Percentiles rank a stretch among this genome's conserved stretches.
These are phyloP conservation scores for Collybiopsis luxurians DNA, from an alignment of 768 basidiomycete species.

Conservation along the genomic window DNA sequence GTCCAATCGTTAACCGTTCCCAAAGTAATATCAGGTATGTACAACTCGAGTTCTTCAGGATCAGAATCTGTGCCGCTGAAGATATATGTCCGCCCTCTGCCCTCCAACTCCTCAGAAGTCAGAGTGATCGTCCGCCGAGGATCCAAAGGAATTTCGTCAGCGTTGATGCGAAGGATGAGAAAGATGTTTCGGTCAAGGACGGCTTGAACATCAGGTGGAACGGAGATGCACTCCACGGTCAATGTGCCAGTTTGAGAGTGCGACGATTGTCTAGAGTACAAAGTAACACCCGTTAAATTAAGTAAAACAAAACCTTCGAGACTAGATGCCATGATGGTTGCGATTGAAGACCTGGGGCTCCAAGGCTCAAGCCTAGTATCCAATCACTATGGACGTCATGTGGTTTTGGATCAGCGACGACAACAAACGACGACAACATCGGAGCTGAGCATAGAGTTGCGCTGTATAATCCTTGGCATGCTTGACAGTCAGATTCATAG, in stretches of 20 bases:
- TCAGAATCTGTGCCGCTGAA: slow-evolving; percentile 39
- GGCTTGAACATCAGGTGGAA: slow-evolving; percentile 25
- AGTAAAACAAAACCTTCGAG: slow-evolving; percentile 55
- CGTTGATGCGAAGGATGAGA: slow-evolving; percentile 58
- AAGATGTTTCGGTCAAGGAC: slow-evolving; percentile 54
- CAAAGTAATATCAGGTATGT: slow-evolving; percentile 26
- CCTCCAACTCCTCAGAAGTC: slow-evolving; percentile 22
- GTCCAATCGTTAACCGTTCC: too few relatives aligned
- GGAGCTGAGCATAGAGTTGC: too few relatives aligned
- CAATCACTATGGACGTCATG: too few relatives aligned
- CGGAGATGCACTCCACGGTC: slow-evolving; percentile 62
- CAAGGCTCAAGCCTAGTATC: too few relatives aligned
- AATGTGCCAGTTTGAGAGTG: slow-evolving; percentile 39
- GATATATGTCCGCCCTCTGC: slow-evolving; percentile 38
- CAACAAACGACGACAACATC: too few relatives aligned
- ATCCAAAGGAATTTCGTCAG: slow-evolving; percentile 58
- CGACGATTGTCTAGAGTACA: slow-evolving; percentile 29
- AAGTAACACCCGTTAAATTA: slow-evolving; percentile 44
- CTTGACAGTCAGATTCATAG: too few relatives aligned
- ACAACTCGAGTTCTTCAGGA: slow-evolving; percentile 35
- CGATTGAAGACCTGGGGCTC: background rate
- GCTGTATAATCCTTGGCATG: too few relatives aligned
- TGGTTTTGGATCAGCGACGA: too few relatives aligned
- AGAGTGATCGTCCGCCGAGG: slow-evolving; percentile 48
- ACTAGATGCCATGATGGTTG: background rate